phyloP scores from a whole-genome alignment of 2,329 filamentous ascomycete species.

The Elsinoe ampelina region DNA sequence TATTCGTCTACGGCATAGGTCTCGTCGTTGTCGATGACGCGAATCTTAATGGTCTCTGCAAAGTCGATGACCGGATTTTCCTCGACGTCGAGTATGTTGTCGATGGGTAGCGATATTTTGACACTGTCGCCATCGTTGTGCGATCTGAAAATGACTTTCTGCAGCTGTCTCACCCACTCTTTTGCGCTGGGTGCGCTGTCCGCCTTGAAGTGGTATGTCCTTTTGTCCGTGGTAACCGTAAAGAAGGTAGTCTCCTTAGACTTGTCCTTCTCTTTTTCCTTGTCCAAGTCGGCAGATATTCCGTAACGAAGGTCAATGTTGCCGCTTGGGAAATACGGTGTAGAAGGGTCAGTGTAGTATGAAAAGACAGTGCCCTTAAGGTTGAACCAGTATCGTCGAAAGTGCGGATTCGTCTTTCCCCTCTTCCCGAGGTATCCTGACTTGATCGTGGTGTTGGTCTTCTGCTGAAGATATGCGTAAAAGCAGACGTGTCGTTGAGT shows the following conservation, averaged over 20 bases:
- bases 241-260: constrained; percentile 67
- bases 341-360: constrained; percentile 75
- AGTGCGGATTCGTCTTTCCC: constrained; percentile 78
- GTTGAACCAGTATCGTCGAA: constrained; percentile 85
- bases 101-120: constrained; percentile 84
- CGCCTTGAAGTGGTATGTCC: constrained; percentile 78
- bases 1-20: constrained; percentile 97
- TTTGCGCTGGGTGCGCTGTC: constrained; percentile 82
- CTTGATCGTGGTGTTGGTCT: constrained; percentile 68
- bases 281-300: constrained; percentile 70
- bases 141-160: constrained; percentile 89
- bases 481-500: constrained; percentile 91
- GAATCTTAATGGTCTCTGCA: constrained; percentile 86
- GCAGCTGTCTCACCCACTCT: constrained; percentile 91
- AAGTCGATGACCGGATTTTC: constrained; percentile 85
- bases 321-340: constrained; percentile 83
- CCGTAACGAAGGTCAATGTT: constrained; percentile 89
- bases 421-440: constrained; percentile 83
- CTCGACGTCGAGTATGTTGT: constrained; percentile 85
- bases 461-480: constrained; percentile 93
- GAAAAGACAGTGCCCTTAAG: constrained; percentile 85
- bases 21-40: constrained; percentile 87
- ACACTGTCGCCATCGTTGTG: constrained; percentile 96
- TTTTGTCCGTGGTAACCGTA: constrained; percentile 68
- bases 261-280: constrained; percentile 57